A percentile compares a stretch with the other conserved stretches of the same genome.
These are phyloP conservation scores for Phytophthora nicotianae DNA, from an alignment of 352 stramenopile species.

Conservation along the genomic window DNA sequence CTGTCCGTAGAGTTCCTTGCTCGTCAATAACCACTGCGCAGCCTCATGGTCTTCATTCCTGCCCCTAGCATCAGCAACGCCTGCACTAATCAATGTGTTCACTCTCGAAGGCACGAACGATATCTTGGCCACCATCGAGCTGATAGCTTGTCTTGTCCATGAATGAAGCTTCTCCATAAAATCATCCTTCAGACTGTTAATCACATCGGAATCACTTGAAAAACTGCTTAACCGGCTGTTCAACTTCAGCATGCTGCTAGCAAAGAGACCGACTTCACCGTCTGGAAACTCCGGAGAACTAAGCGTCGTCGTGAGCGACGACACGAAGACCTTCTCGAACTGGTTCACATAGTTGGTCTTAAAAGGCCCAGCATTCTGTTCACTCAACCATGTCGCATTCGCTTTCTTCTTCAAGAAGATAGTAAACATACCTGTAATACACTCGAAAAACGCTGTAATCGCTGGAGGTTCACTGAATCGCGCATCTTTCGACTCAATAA, in stretches of 20 bases:
- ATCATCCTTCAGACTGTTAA: slow-evolving; percentile 34
- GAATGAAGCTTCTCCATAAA: slow-evolving; percentile 41
- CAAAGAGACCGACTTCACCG: slow-evolving; percentile 40
- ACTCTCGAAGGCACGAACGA: slow-evolving; percentile 45
- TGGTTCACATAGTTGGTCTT: slow-evolving; percentile 55
- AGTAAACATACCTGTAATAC: slow-evolving; percentile 65
- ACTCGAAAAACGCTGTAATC: slow-evolving; percentile 76
- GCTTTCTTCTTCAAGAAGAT: slow-evolving; percentile 59
- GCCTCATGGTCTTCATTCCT: slow-evolving; percentile 22
- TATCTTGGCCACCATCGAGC: slow-evolving; percentile 32
- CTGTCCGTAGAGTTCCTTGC: slow-evolving; percentile 40
- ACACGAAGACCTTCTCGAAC: slow-evolving; percentile 67
- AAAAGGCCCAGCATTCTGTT: slow-evolving; percentile 27
- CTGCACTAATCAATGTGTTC: slow-evolving; percentile 31
- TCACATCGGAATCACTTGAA: slow-evolving; percentile 25
- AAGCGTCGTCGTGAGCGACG: slow-evolving; percentile 46
- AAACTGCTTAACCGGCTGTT: slow-evolving; percentile 38
- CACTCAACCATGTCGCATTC: slow-evolving; percentile 39
- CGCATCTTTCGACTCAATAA: slow-evolving; percentile 58
- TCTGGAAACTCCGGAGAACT: slow-evolving; percentile 45
- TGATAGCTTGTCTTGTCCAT: slow-evolving; percentile 47
- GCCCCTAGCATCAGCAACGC: slow-evolving; percentile 21
- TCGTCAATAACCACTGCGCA: slow-evolving; percentile 43
- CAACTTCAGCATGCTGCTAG: slow-evolving; percentile 56
- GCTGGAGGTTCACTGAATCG: slow-evolving; percentile 58